Evolutionary conservation across 805 yeast genomes (phyloP), one percentile per base, ranked within the genome.

Genomic region (Starmerella potacharoeniae): DNA sequence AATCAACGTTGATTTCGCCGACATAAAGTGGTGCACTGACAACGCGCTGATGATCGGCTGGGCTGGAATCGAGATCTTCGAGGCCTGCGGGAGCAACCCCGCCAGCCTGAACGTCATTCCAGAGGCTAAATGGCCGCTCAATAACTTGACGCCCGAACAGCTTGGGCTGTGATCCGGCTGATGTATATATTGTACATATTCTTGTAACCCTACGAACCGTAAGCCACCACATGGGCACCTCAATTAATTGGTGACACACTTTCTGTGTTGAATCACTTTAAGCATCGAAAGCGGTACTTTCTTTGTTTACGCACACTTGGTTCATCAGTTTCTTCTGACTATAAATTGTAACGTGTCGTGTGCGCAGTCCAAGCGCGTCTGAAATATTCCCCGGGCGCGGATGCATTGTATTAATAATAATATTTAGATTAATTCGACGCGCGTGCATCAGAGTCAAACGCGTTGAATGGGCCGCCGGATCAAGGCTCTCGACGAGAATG

Each of bases 31-130:
- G 57, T 93, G 98, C 66, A 88, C 97, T 0, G 98, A 93, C 65
- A 93, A 93, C 68, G 95, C 97, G 0, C 79, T 88, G 2, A 93
- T 93, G 98, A 93, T 93, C 52, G 98, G 96, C 1, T 87, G 95
- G 82, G 95, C 97, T 0, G 98, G 97, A 0, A 86, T 91, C 8
- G 96, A 91, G 66, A 69, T 90, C 17, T 84, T 72, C 65, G 96
- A 89, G 65, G 75, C 77, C 17, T 13, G 9, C 1, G 45, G 51
- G 6, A 48, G 30, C 6, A 31, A 31, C 33, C 22, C 31, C 4
- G 6, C 4, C 29, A 34, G 52, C 22, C 62, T 85, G 43, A 75
- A 70, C 10, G 77, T 81, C 3, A 64, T 76, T n/a, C 95, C 95
- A 1, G 72, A 80, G 1, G 73, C 88, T 48, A 86, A 81, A 68